Base-by-base conservation (phyloP, 139 green algal species). In the Coelastrella sp. region DNA sequence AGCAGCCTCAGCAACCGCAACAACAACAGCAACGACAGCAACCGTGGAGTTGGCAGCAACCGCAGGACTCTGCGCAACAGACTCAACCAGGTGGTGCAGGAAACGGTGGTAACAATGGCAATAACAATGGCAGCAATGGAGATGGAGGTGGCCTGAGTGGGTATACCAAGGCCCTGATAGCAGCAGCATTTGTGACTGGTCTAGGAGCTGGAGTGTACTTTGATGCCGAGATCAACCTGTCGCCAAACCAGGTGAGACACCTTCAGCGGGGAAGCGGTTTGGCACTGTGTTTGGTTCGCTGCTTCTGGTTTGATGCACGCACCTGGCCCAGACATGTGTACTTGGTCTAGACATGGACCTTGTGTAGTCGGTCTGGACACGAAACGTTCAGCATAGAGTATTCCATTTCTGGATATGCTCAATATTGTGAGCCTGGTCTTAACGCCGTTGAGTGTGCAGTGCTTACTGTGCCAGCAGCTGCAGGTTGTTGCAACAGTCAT, bases 121-220 rank as follows among this genome's bases (percentile, higher is more conserved):
- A 58, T 32, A 76, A 76, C n/a, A 76, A 76, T 57, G 22, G 59
- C 76, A 66, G 74, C 47, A 64, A 64, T n/a, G 19, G 16, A 16
- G 76, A 73, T 68, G 77, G 73, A 5, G 86, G 86, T 3, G 86
- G 86, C 8, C 47, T 90, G 19, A 90, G 77, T 59, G 86, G 86
- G 7, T 95, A 94, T 65, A 93, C 90, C 4, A 94, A 94, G 57
- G 95, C 95, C 0, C 76, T 97, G 8, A 94, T 95, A 56, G 92
- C 91, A 23, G 94, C 90, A 22, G 95, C 97, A 0, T 99, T 99
- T 92, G 94, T 99, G 19, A 91, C 98, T 11, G 98, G 97, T 23
- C 96, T 99, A 60, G 96, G 97, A 20, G 93, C 96, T 57, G 96
- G 95, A 22, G 95, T 97, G 16, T 97, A 94, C 93, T 97, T 98